Evolutionary conservation across 768 basidiomycete species (phyloP).

Genomic region (Suillus plorans): DNA sequence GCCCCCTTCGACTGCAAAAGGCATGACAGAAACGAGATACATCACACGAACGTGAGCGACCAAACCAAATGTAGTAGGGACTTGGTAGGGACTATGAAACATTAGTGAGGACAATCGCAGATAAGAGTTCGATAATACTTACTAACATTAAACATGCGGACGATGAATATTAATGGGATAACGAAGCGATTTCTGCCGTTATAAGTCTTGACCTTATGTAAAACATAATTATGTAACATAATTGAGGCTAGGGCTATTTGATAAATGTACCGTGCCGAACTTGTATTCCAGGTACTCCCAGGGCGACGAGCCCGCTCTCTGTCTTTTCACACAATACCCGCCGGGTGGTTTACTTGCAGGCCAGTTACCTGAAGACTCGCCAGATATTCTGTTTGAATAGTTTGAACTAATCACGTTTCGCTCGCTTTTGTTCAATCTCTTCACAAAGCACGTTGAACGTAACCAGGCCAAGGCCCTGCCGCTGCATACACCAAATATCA

Average conservation of each 20-base stretch:
- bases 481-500: neutral
- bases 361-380: constrained; percentile 14
- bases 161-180: constrained; percentile 62
- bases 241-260: neutral
- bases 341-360: constrained; percentile 7
- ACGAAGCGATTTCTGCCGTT: constrained; percentile 74
- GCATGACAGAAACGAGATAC: constrained; percentile 54
- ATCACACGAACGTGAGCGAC: constrained; percentile 62
- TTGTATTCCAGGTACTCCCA: constrained; percentile 82
- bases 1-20: constrained; percentile 63
- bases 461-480: neutral
- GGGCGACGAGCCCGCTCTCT: constrained; percentile 13
- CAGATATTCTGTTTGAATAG: neutral
- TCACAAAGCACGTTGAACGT: constrained; percentile 9
- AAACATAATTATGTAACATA: neutral
- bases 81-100: constrained; percentile 44
- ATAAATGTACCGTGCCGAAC: constrained; percentile 60
- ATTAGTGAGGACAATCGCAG: neutral
- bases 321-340: constrained; percentile 6
- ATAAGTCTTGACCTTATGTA: constrained; percentile 60
- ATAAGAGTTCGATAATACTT: constrained; percentile 22
- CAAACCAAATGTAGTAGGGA: constrained; percentile 78
- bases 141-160: constrained; percentile 68
- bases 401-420: constrained; percentile 1
- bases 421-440: constrained; percentile 15